A percentile compares a stretch with the other conserved stretches of the same genome.
Conservation (phyloP, 2,329 filamentous ascomycete species). For the Ophiostoma ulmi region DNA sequence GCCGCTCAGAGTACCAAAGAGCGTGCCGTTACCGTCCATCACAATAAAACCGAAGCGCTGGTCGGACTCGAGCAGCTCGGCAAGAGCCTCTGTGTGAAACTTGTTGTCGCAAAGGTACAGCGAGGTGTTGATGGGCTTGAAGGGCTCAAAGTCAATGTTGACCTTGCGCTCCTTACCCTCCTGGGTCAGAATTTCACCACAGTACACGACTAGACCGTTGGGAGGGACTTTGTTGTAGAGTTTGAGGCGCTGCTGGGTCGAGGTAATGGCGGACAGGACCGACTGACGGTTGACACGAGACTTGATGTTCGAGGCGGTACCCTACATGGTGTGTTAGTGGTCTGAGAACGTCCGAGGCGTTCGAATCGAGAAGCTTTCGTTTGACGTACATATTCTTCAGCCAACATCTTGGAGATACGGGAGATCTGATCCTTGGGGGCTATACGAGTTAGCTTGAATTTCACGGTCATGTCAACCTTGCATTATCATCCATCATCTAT, state of each 20-base stretch:
- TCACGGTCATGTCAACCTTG: constrained; percentile 30
- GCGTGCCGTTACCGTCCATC: constrained; percentile 98
- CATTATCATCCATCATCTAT: constrained; percentile 27
- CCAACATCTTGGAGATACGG: constrained; percentile 97
- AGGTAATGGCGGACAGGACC: constrained; percentile 95
- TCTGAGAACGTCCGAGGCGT: neutral
- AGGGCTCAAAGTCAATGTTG: constrained; percentile 99
- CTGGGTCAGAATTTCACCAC: constrained; percentile 98
- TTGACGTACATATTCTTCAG: constrained; percentile 89
- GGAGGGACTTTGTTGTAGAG: constrained; percentile 98
- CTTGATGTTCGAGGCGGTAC: constrained; percentile 99
- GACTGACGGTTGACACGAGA: constrained; percentile 98
- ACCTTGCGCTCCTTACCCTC: constrained; percentile 99
- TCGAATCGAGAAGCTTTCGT: neutral
- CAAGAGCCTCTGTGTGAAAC: constrained; percentile 96
- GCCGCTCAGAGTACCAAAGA: constrained; percentile 93
- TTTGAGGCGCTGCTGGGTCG: constrained; percentile 97
- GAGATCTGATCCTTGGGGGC: constrained; percentile 93
- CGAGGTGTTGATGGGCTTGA: constrained; percentile 99
- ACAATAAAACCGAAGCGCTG: constrained; percentile 99
- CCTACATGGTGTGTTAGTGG: constrained; percentile 46
- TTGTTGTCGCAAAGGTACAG: constrained; percentile 99
- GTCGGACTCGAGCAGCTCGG: constrained; percentile 95
- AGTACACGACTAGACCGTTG: constrained; percentile 97
- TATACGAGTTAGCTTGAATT: constrained; percentile 11